Conservation (phyloP, 169 alveolate genomes). For the Plasmodium relictum region DNA sequence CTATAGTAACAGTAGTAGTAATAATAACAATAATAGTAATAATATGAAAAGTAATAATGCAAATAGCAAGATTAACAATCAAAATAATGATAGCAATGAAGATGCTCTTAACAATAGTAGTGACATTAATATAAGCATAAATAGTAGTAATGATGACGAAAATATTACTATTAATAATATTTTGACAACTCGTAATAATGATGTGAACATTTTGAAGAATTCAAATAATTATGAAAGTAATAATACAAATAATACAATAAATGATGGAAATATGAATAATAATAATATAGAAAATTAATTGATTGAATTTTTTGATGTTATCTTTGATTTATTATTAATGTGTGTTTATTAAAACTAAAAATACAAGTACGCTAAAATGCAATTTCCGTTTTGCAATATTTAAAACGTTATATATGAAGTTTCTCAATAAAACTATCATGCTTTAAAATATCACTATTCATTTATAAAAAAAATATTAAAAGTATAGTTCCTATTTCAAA, state of each 20-base stretch:
- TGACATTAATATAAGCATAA: neutral
- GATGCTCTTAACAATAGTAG: neutral
- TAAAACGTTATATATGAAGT: neutral
- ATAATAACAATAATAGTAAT: neutral
- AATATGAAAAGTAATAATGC: neutral
- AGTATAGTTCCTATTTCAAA: neutral
- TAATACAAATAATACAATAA: neutral
- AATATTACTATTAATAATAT: constrained; percentile 7
- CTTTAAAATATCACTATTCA: neutral
- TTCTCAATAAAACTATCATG: no score
- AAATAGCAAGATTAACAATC: neutral
- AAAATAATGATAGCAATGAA: neutral
- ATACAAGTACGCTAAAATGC: no score
- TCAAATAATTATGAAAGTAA: neutral
- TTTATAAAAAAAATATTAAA: neutral
- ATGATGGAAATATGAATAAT: neutral
- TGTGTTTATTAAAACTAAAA: no score
- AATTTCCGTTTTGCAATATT: no score
- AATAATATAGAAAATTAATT: no score
- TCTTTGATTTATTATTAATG: no score
- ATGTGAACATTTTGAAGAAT: neutral
- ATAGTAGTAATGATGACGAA: neutral
- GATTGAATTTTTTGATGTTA: no score
- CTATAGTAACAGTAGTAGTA: neutral
- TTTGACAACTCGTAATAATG: neutral